Evolutionary conservation across 306 rosid species (phyloP), one percentile per base, ranked within the genome.

Genomic region (Lupinus albus): DNA sequence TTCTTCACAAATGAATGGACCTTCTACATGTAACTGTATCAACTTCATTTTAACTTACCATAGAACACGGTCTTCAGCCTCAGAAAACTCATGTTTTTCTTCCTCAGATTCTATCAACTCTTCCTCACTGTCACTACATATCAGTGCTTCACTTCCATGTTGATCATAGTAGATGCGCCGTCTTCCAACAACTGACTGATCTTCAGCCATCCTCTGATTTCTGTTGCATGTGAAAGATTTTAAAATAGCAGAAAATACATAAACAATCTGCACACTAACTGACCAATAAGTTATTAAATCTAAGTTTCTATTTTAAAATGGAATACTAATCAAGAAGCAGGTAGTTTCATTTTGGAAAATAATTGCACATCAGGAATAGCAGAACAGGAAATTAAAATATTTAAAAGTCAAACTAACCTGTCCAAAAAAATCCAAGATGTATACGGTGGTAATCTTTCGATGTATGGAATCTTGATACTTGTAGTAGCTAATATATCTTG

Each of bases 121-220:
- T 67, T 89, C 98, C 79, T 93, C 98, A 70, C 94, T 93, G 83
- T 90, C 98, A 72, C 98, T 93, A 53, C 95, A 93, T 71, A 93
- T 74, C 59, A 93, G 81, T 13, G 97, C 97, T 82, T 93, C 98
- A 64, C 93, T 84, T 64, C 96, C 98, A 62, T 82, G 88, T 62
- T 80, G 86, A 52, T 93, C 96, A 52, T 93, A 92, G 83, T 92
- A 92, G 67, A 92, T 92, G n/a, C 88, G 86, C 65, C 95, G 87
- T 86, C 91, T 89, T 75, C 98, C 95, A 14, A 89, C 93, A 25
- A 93, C 97, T 15, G 98, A 93, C 72, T 93, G 98, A 58, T 93
- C 97, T 55, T 89, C 98, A 35, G 94, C 93, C 98, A 93, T 93
- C 83, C 95, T 93, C 91, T 93, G 97, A 80, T 93, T 93, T 80